Conservation (phyloP, 331 rosid genomes). For the Saraca asoca region DNA sequence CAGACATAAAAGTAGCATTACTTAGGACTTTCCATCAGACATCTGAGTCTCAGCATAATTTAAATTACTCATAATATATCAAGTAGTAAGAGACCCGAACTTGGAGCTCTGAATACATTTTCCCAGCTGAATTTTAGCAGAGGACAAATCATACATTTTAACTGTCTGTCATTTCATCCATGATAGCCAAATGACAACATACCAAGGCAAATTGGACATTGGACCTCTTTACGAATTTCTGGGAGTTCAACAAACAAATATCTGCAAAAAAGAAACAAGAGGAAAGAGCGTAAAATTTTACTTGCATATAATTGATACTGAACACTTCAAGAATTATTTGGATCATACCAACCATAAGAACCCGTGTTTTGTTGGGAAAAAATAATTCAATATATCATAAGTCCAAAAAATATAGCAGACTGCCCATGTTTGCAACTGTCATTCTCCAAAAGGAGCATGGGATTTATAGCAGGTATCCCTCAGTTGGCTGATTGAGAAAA, state of each 20-base stretch:
- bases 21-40: constrained; percentile 4
- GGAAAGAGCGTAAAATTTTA: no score
- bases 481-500: constrained; percentile 19
- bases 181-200: constrained; percentile 41
- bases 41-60: neutral
- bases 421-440: constrained; percentile 1
- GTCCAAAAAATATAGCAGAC: constrained; percentile 9
- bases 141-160: constrained; percentile 20
- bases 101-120: constrained; percentile 3
- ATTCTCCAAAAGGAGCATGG: neutral
- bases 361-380: constrained; percentile 14
- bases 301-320: constrained; percentile 16
- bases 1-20: no score
- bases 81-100: neutral
- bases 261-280: constrained; percentile 51
- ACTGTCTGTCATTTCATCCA: neutral
- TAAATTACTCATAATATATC: no score
- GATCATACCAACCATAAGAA: neutral
- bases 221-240: constrained; percentile 81
- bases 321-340: neutral
- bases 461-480: constrained; percentile 16
- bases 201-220: constrained; percentile 97
- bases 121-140: constrained; percentile 4
- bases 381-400: neutral
- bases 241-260: constrained; percentile 58